Base-by-base conservation (phyloP, 192 early-diverging fungal species). In the Radiomyces spectabilis region DNA sequence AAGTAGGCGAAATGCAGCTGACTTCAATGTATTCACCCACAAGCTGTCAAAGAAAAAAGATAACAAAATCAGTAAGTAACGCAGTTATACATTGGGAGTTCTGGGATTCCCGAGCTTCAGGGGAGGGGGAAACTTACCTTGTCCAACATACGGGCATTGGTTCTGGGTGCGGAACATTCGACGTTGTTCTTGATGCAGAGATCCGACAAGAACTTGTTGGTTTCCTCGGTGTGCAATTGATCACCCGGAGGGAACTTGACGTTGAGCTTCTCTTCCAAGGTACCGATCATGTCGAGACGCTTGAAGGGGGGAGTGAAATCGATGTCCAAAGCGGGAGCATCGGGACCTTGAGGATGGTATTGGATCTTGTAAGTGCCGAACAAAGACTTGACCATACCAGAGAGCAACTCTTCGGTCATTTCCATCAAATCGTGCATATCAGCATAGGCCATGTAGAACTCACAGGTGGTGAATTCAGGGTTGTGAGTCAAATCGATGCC, bases 371-470 rank as follows among this genome's bases (percentile, higher is more conserved):
- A 92, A 19, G 62, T 76, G 49, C 96, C 96, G 48, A 86, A 92
- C 43, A 99, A 72, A 51, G 79, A 69, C 83, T 90, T 92, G 67
- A 99, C 94, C 92, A 97, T 93, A 53, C 93, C 86, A 34, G 87
- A 85, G 13, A 98, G 48, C 19, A 89, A 62, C 1, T 51, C 42
- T 68, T 99, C 97, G 53, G 95, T 97, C 62, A 97, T 88, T 26
- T 94, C 85, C 87, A 99, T 90, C 49, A 99, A 66, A 68, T 99
- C 95, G 66, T 88, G 83, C 76, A 97, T 86, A 69, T 99, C 95
- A 30, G 95, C 97, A 68, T 95, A 99, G 15, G 97, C 97, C 95
- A 95, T 95, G 77, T 99, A 97, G 76, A 99, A 97, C 78, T 99
- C 97, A 72, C 88, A 92, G 21, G 94, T 97, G 38, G 97, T 97